Base-by-base conservation (phyloP, 2,329 filamentous ascomycete genomes). In the Cordyceps cicadae region DNA sequence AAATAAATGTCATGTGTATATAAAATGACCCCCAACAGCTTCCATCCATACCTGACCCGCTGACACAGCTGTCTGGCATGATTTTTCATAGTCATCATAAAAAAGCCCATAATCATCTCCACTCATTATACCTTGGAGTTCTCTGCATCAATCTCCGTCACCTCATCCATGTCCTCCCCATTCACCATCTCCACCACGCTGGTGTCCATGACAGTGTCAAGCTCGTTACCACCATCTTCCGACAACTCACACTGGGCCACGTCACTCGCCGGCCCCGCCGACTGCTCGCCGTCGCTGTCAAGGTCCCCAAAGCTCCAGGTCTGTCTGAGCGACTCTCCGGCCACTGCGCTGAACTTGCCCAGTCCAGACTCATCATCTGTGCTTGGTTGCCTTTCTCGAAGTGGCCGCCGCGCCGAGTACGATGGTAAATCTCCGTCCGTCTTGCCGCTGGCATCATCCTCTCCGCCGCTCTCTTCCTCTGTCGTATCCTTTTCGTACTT, bases 401-500 rank as follows among this genome's bases (percentile, higher is more conserved):
- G 61, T 11, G 62, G 64, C 14, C 65, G 53, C 17, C 66, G n/a
- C n/a, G n/a, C 66, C 45, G 67, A 68, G 62, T 76, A 77, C 1
- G 71, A 61, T 2, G 73, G 73, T 5, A 70, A 67, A 3, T 67
- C 70, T 9, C 72, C 73, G 5, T 69, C 68, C 19, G 60, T 62
- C 6, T 70, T 69, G 67, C 64, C 52, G 67, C 65, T 56, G 69
- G 69, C 59, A 69, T 66, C 82, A 62, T 79, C 78, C 58, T 73
- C 70, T 7, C 70, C 71, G 51, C 81, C 80, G 56, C 73, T 80
- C 64, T 79, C 78, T 56, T 67, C 65, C 11, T 68, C 78, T 64
- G 76, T 77, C 54, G 74, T 71, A 29, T 73, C 75, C 62, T 81
- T 80, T 64, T 81, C 79, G 68, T 83, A 89, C 60, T 81, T 79